Evolutionary conservation across 306 rosid genomes (phyloP), one percentile per base, ranked within the genome.

Genomic region (Ammopiptanthus mongolicus): DNA sequence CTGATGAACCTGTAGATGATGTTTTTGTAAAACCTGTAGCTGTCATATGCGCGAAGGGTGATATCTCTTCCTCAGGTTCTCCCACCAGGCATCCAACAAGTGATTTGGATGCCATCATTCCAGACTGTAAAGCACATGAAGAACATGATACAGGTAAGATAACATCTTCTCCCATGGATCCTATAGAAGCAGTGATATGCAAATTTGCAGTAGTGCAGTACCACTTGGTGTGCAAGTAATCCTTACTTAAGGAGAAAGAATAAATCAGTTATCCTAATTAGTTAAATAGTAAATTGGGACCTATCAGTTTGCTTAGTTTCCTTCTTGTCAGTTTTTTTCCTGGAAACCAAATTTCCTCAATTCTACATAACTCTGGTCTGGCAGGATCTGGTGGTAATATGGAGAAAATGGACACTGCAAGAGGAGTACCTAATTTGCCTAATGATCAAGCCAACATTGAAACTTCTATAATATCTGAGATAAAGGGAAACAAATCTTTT

Each of bases 301-400:
- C 12, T 53, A 11, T 62, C 6, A 12, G 15, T 59, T 50, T 69
- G 15, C 55, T 70, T 71, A n/a, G 50, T 75, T 81, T 63, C 19
- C 31, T 52, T 65, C 17, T 18, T 36, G 31, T 44, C 51, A 19
- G 29, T 59, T 42, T 18, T 69, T 42, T 41, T 44, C 39, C 46
- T 48, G 52, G 39, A 67, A 64, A 71, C 71, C 17, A 46, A 22
- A 36, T 74, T 48, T n/a, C 44, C 62, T 62, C 28, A 47, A 44
- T 65, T 60, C 42, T 74, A 67, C 19, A 50, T 61, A 68, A 73
- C 73, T 68, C 37, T 52, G 72, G 36, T 81, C 34, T 83, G 78
- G 63, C 88, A 87, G 94, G 84, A 76, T 36, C 52, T 19, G 48
- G 68, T 77, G 81, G 59, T 71, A 69, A 72, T 39, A 75, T 41